Evolutionary conservation across 441 rosid species (phyloP).

Genomic region (Corymbia calophylla): DNA sequence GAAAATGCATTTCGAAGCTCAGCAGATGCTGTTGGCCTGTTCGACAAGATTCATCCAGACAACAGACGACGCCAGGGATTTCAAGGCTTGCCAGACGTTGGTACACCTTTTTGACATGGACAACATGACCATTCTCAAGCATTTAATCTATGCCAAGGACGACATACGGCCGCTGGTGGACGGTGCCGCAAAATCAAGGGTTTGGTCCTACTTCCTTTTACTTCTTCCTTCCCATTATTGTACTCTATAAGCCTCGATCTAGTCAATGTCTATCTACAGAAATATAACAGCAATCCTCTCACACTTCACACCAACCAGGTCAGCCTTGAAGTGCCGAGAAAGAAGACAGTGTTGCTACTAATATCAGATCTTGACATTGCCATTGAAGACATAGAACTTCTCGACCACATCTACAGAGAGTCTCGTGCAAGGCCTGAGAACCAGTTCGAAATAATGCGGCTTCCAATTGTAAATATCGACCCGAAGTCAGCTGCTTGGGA

Average conservation of each 20-base stretch:
- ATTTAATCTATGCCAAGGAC: conserved; percentile 13
- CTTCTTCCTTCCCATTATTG: background rate
- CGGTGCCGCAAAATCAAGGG: conserved; percentile 12
- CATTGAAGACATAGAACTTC: conserved; percentile 7
- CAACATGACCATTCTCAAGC: conserved; percentile 17
- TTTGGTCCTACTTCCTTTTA: background rate
- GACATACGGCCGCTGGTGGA: conserved; percentile 15
- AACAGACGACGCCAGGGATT: background rate
- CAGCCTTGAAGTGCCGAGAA: conserved; percentile 4
- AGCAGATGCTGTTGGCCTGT: background rate
- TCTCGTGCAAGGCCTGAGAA: background rate
- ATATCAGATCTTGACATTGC: conserved; percentile 26
- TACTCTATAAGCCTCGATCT: background rate
- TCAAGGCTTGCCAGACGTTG: conserved; percentile 10
- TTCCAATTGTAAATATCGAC: conserved; percentile 17
- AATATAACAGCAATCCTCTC: background rate
- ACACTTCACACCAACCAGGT: background rate
- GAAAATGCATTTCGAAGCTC: conserved; percentile 12
- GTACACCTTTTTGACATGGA: conserved; percentile 12
- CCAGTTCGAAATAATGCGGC: conserved; percentile 21
- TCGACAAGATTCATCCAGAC: conserved; percentile 13
- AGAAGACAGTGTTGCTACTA: conserved; percentile 23
- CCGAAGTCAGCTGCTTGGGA: conserved; percentile 10
- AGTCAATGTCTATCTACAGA: background rate
- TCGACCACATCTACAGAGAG: conserved; percentile 5